Evolutionary conservation across 2,329 filamentous ascomycete species (phyloP).

Genomic region (Xylariaceae sp.): DNA sequence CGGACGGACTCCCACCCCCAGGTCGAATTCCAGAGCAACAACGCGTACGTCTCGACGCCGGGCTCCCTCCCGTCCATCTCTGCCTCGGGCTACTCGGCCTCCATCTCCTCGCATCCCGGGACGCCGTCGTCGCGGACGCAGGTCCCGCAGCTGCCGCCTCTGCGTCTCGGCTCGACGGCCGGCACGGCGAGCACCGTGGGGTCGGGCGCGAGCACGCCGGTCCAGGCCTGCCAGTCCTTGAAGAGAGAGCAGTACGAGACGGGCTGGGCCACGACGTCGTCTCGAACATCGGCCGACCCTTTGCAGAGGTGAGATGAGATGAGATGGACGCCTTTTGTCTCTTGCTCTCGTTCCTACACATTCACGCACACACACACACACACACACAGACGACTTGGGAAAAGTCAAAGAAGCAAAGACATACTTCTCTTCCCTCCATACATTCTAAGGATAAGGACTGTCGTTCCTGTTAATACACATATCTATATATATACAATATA

Average conservation of each 20-base stretch:
- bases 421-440: no score
- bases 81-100: slow-evolving; percentile 33
- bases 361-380: no score
- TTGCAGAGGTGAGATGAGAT: slow-evolving; percentile 19
- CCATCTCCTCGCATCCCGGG: slow-evolving; percentile 31
- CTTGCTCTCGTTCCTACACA: no score
- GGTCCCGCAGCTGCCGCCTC: slow-evolving; percentile 43
- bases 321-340: no score
- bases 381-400: no score
- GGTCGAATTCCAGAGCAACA: slow-evolving; percentile 37
- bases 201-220: slow-evolving; percentile 22
- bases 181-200: slow-evolving; percentile 22
- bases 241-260: slow-evolving; percentile 35
- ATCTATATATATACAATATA: no score
- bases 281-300: slow-evolving; percentile 17
- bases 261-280: slow-evolving; percentile 34
- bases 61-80: slow-evolving; percentile 40
- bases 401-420: no score
- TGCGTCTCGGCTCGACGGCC: slow-evolving; percentile 41
- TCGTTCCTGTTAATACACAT: no score
- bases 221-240: slow-evolving; percentile 26
- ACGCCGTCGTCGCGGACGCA: slow-evolving; percentile 28
- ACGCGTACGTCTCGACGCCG: slow-evolving; percentile 36
- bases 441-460: no score
- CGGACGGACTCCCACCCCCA: slow-evolving; percentile 46